These are phyloP conservation scores for Coprinopsis marcescibilis DNA, from an alignment of 768 basidiomycete species.

Conservation along the genomic window DNA sequence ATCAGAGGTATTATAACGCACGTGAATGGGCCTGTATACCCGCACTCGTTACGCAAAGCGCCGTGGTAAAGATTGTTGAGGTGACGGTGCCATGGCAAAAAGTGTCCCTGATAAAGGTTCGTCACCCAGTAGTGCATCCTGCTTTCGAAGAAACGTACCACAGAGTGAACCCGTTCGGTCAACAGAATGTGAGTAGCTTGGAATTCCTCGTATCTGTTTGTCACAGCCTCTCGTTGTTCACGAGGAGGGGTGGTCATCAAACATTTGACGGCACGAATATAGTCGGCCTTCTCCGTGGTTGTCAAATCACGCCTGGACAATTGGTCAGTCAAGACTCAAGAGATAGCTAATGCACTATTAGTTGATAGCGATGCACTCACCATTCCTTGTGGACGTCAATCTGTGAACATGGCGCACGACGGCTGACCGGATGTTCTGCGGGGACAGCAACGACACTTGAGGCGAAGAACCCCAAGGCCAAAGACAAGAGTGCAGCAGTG, in stretches of 20 bases:
- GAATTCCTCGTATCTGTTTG: constrained; percentile 19
- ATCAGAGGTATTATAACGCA: constrained; percentile 11
- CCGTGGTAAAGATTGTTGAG: constrained; percentile 20
- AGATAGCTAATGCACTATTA: neutral
- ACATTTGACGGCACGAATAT: neutral
- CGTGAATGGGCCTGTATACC: constrained; percentile 21
- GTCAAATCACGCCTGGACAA: neutral
- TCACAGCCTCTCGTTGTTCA: neutral
- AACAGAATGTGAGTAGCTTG: constrained; percentile 17
- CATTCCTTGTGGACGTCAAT: neutral
- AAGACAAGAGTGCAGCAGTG: too few relatives aligned
- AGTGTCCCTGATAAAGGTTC: constrained; percentile 21
- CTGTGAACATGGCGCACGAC: neutral
- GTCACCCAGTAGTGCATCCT: neutral
- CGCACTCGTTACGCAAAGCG: constrained; percentile 22
- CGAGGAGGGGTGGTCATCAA: neutral
- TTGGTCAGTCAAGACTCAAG: neutral
- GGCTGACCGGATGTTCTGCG: too few relatives aligned
- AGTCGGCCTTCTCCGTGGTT: neutral
- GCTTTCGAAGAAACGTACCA: constrained; percentile 15
- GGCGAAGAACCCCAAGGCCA: too few relatives aligned
- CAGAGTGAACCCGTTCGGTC: constrained; percentile 17
- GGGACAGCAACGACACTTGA: too few relatives aligned
- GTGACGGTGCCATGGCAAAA: constrained; percentile 27
- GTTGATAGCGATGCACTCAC: neutral